phyloP scores from a whole-genome alignment of 2,329 filamentous ascomycete genomes.

The Pyrenophora tritici-repentis region DNA sequence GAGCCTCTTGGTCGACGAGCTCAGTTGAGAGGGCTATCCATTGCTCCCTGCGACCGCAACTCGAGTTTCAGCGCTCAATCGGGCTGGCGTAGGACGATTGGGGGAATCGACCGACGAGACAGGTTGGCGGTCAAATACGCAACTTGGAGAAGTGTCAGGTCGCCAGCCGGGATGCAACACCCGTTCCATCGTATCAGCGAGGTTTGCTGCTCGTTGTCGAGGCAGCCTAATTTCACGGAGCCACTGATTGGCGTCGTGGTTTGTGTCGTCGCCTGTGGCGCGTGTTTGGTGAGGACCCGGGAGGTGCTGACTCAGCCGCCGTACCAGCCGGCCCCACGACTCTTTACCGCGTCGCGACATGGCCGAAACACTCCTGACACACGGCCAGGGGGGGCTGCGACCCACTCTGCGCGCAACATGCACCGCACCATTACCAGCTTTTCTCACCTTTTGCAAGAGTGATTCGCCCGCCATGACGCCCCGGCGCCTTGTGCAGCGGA shows the following conservation, averaged over 20 bases:
- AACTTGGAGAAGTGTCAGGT: slow-evolving; percentile 19
- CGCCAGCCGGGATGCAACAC: slow-evolving; percentile 13
- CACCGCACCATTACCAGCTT: slow-evolving; percentile 31
- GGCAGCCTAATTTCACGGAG: not conserved
- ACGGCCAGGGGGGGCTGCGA: slow-evolving; percentile 23
- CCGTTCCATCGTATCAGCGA: slow-evolving; percentile 5
- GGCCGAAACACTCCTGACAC: slow-evolving; percentile 35
- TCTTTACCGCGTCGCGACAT: slow-evolving; percentile 27
- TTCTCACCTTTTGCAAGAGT: slow-evolving; percentile 14
- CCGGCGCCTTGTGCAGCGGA: slow-evolving; percentile 11
- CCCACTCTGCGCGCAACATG: slow-evolving; percentile 25
- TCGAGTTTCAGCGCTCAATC: slow-evolving; percentile 33
- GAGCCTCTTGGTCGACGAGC: slow-evolving; percentile 25
- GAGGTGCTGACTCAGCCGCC: slow-evolving; percentile 19
- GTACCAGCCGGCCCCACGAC: slow-evolving; percentile 14
- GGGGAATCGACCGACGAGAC: slow-evolving; percentile 23
- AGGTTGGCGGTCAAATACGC: slow-evolving; percentile 17
- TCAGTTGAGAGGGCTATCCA: slow-evolving; percentile 14
- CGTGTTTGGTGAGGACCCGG: slow-evolving; percentile 6
- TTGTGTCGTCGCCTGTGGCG: slow-evolving; percentile 12
- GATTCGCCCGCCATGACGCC: slow-evolving; percentile 25
- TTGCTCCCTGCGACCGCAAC: slow-evolving; percentile 33
- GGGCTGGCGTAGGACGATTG: slow-evolving; percentile 29
- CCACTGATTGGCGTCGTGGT: slow-evolving; percentile 16
- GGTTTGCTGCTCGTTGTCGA: slow-evolving; percentile 7